Percentiles rank a stretch among this genome's conserved stretches.
Evolutionary conservation across 1,284 basidiomycete species (phyloP).

Genomic region (Cutaneotrichosporon curvatum): DNA sequence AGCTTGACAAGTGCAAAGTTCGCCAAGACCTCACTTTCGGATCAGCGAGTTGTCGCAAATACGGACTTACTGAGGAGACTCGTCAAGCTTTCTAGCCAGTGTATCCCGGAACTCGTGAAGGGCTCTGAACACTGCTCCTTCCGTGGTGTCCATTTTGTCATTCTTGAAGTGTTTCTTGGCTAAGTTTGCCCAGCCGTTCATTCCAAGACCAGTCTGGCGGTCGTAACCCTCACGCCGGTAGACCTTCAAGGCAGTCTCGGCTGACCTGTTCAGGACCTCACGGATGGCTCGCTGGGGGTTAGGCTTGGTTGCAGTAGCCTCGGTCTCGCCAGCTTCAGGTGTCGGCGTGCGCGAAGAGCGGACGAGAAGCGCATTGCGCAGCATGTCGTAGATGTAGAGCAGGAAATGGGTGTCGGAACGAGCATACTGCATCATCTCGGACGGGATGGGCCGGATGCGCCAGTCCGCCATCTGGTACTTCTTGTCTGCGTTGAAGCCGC

Average conservation of each 20-base stretch:
- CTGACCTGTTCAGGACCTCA: slow-evolving; percentile 61
- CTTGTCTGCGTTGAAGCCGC: slow-evolving; percentile 88
- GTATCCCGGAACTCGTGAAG: slow-evolving; percentile 82
- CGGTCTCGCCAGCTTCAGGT: slow-evolving; percentile 10
- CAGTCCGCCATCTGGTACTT: slow-evolving; percentile 94
- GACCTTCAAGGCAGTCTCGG: slow-evolving; percentile 62
- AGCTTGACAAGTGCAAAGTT: neutral
- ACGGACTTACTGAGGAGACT: slow-evolving; percentile 62
- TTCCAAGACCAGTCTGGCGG: slow-evolving; percentile 56
- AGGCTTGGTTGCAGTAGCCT: slow-evolving; percentile 11
- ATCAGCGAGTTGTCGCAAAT: neutral
- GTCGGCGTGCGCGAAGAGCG: slow-evolving; percentile 35
- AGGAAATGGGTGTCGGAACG: slow-evolving; percentile 94
- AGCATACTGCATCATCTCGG: slow-evolving; percentile 86
- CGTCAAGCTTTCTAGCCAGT: slow-evolving; percentile 76
- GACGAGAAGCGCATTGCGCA: slow-evolving; percentile 77
- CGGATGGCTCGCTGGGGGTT: slow-evolving; percentile 37
- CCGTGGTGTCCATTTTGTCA: slow-evolving; percentile 47
- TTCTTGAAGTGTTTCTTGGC: slow-evolving; percentile 71
- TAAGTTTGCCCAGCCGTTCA: slow-evolving; percentile 66
- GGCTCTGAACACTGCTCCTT: slow-evolving; percentile 60
- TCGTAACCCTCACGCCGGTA: slow-evolving; percentile 67
- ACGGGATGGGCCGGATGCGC: slow-evolving; percentile 82
- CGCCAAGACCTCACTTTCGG: neutral
- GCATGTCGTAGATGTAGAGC: slow-evolving; percentile 82